A percentile compares a stretch with the other conserved stretches of the same genome.
Evolutionary conservation across 2,329 filamentous ascomycete genomes (phyloP).

Genomic region (Pezicula carpinea): DNA sequence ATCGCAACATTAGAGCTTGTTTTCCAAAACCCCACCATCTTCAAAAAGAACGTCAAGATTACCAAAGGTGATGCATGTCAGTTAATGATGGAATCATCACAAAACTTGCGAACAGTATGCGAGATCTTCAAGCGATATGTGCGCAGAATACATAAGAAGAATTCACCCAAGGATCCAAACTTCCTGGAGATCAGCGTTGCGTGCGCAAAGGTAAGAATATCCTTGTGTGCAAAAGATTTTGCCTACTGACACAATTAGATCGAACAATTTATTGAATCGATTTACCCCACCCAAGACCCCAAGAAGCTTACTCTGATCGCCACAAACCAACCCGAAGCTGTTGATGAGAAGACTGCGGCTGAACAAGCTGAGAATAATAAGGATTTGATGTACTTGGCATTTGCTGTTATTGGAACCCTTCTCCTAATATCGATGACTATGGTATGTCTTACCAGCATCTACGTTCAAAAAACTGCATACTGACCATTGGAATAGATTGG

Average conservation of each 20-base stretch:
- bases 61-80: constrained; percentile 90
- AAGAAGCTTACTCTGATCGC: constrained; percentile 46
- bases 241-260: constrained; percentile 48
- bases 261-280: constrained; percentile 90
- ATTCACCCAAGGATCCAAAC: constrained; percentile 87
- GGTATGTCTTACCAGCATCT: constrained; percentile 48
- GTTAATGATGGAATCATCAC: constrained; percentile 88
- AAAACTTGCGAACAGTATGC: constrained; percentile 79
- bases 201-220: constrained; percentile 67
- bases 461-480: neutral
- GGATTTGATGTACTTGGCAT: constrained; percentile 57
- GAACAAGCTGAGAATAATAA: constrained; percentile 54
- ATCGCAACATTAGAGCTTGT: constrained; percentile 90
- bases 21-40: constrained; percentile 86
- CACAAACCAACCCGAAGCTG: constrained; percentile 29
- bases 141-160: constrained; percentile 85
- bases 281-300: constrained; percentile 81
- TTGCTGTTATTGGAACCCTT: constrained; percentile 64
- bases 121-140: constrained; percentile 76
- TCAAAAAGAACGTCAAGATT: constrained; percentile 89
- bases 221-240: neutral
- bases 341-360: constrained; percentile 35
- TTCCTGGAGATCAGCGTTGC: constrained; percentile 88
- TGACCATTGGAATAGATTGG: constrained; percentile 53
- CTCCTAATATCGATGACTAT: constrained; percentile 68